Conservation (phyloP, 495 filamentous ascomycete genomes). For the Rhypophila decipiens region DNA sequence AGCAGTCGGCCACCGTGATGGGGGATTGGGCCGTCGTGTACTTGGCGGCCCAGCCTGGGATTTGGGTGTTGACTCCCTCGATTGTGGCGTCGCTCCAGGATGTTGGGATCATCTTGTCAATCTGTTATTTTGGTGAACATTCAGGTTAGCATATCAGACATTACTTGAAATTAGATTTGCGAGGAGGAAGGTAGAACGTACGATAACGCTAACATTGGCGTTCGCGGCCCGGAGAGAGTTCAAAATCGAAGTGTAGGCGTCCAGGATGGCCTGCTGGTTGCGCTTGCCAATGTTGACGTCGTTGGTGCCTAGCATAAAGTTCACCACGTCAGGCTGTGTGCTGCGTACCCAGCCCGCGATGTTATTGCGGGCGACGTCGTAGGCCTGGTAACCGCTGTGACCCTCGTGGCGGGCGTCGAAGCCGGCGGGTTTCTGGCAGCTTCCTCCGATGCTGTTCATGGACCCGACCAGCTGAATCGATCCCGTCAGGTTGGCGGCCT, state of each 20-base stretch:
- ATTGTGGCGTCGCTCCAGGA: constrained; percentile 16
- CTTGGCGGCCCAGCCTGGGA: constrained; percentile 28
- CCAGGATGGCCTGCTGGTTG: constrained; percentile 27
- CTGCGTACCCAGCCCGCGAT: constrained; percentile 31
- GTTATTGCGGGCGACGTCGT: constrained; percentile 39
- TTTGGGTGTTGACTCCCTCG: constrained; percentile 26
- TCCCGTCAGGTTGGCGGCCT: constrained; percentile 17
- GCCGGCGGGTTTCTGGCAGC: constrained; percentile 23
- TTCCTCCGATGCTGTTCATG: constrained; percentile 30
- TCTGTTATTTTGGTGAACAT: constrained; percentile 7
- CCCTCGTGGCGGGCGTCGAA: constrained; percentile 37
- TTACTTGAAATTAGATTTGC: neutral
- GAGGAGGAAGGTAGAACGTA: constrained; percentile 10
- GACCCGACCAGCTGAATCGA: constrained; percentile 37
- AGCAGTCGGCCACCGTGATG: constrained; percentile 33
- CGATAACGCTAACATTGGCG: constrained; percentile 32
- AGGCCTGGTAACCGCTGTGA: constrained; percentile 36
- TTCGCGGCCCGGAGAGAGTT: constrained; percentile 28
- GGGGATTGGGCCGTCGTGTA: constrained; percentile 28
- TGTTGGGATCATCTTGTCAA: constrained; percentile 29
- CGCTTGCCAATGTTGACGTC: constrained; percentile 26
- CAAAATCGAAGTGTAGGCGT: constrained; percentile 33
- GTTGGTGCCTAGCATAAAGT: constrained; percentile 41
- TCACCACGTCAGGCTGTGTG: constrained; percentile 35
- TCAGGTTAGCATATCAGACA: neutral